These are phyloP conservation scores for Solanum etuberosum DNA, from an alignment of 257 asterid genomes.

Conservation along the genomic window DNA sequence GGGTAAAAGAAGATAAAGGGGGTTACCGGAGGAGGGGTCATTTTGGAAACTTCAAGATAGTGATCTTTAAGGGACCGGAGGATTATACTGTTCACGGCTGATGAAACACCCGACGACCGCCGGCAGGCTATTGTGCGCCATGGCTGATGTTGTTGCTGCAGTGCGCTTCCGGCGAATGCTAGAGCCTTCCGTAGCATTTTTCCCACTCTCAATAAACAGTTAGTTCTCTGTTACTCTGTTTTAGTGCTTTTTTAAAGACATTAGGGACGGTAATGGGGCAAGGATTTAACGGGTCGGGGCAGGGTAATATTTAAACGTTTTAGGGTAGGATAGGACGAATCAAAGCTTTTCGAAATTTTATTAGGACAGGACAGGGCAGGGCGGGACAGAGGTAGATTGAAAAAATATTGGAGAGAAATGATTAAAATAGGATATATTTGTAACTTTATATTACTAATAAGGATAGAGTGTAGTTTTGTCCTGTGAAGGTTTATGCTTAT, in stretches of 20 bases:
- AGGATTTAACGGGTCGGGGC: neutral
- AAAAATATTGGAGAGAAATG: too few species aligned
- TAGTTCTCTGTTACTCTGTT: neutral
- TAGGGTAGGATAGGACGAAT: too few species aligned
- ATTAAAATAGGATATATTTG: too few species aligned
- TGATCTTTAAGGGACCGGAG: conserved; percentile 94
- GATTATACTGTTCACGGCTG: conserved; percentile 54
- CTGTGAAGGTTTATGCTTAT: too few species aligned
- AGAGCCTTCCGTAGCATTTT: conserved; percentile 1
- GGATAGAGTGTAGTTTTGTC: too few species aligned
- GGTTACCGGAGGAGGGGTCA: conserved; percentile 83
- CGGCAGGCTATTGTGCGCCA: conserved; percentile 33
- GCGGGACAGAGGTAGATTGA: too few species aligned
- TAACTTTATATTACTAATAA: too few species aligned
- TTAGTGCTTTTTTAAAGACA: neutral
- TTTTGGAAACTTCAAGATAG: conserved; percentile 69
- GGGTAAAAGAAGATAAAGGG: neutral
- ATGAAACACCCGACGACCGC: conserved; percentile 31
- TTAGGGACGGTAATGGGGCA: neutral
- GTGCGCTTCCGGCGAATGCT: conserved; percentile 4
- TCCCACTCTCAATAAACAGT: neutral
- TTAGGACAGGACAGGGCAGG: too few species aligned
- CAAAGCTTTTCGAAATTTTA: too few species aligned
- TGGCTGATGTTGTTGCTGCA: conserved; percentile 12
- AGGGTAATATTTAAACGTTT: too few species aligned